These are phyloP conservation scores for Exophiala lecanii-corni DNA, from an alignment of 2,329 filamentous ascomycete genomes.

Conservation along the genomic window DNA sequence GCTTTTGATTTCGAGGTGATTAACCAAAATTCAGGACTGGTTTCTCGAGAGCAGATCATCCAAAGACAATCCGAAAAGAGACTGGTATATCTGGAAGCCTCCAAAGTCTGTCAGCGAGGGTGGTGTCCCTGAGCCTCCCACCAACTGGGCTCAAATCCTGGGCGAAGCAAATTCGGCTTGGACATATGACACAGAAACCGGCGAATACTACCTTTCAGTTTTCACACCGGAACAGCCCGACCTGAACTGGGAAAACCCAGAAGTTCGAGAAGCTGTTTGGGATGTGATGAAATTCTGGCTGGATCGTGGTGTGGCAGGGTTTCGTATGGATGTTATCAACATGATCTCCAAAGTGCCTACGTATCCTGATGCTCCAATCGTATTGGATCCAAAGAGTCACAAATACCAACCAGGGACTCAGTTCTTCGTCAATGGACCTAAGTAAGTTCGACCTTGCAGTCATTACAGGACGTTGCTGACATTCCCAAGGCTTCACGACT, in stretches of 20 bases:
- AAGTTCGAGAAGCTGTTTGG: slow-evolving; percentile 65
- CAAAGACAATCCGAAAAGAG: slow-evolving; percentile 58
- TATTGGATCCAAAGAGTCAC: slow-evolving; percentile 35
- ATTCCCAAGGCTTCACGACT: slow-evolving; percentile 32
- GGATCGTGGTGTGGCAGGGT: slow-evolving; percentile 65
- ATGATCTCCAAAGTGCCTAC: slow-evolving; percentile 62
- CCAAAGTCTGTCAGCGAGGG: slow-evolving; percentile 47
- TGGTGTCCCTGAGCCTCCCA: slow-evolving; percentile 64
- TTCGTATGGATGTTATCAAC: slow-evolving; percentile 72
- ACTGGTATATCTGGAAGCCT: slow-evolving; percentile 62
- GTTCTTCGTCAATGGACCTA: slow-evolving; percentile 33
- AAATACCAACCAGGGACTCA: slow-evolving; percentile 46
- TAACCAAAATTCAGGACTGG: too few relatives aligned
- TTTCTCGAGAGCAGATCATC: slow-evolving; percentile 63
- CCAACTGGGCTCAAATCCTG: slow-evolving; percentile 60
- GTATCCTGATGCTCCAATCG: slow-evolving; percentile 44
- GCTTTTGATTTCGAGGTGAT: too few relatives aligned
- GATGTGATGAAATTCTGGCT: slow-evolving; percentile 76
- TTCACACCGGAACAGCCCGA: slow-evolving; percentile 75
- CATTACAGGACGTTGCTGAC: not conserved
- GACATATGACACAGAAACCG: slow-evolving; percentile 65
- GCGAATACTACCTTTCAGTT: slow-evolving; percentile 72
- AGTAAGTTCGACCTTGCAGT: slow-evolving; percentile 5
- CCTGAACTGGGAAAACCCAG: slow-evolving; percentile 76
- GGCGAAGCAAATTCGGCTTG: slow-evolving; percentile 39